A percentile compares a stretch with the other conserved stretches of the same genome.
Conservation (phyloP, 495 filamentous ascomycete genomes). For the Cryomyces minteri region DNA sequence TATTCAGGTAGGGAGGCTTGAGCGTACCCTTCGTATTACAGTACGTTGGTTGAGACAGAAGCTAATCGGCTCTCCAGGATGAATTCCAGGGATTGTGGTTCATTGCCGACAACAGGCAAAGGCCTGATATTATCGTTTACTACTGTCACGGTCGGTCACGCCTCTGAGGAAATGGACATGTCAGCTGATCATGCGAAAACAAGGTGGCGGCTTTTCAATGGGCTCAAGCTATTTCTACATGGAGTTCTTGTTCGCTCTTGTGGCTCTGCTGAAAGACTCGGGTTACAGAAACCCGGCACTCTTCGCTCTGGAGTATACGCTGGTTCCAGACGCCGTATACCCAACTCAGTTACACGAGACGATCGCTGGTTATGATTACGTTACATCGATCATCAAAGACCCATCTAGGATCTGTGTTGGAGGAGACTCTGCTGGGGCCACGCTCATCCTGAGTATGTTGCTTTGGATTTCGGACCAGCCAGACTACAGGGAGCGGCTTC, state of each 20-base stretch:
- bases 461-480: constrained; percentile 31
- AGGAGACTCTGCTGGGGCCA: constrained; percentile 60
- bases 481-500: constrained; percentile 24
- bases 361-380: constrained; percentile 44
- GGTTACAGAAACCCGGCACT: constrained; percentile 56
- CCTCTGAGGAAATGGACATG: too few species aligned
- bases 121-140: constrained; percentile 52
- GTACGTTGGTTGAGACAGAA: neutral
- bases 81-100: constrained; percentile 44
- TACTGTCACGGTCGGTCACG: constrained; percentile 45
- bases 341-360: constrained; percentile 50
- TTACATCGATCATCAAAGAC: constrained; percentile 33
- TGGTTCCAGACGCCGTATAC: constrained; percentile 54
- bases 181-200: too few species aligned
- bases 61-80: constrained; percentile 5
- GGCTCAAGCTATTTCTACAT: constrained; percentile 65
- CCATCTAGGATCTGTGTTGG: constrained; percentile 39
- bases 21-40: neutral
- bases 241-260: constrained; percentile 54
- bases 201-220: constrained; percentile 61
- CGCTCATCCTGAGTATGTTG: constrained; percentile 46
- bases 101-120: constrained; percentile 25
- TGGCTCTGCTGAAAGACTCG: constrained; percentile 31
- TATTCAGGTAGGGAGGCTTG: constrained; percentile 20
- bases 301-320: constrained; percentile 61